Evolutionary conservation across 257 asterid species (phyloP).

Genomic region (Apocynum venetum): DNA sequence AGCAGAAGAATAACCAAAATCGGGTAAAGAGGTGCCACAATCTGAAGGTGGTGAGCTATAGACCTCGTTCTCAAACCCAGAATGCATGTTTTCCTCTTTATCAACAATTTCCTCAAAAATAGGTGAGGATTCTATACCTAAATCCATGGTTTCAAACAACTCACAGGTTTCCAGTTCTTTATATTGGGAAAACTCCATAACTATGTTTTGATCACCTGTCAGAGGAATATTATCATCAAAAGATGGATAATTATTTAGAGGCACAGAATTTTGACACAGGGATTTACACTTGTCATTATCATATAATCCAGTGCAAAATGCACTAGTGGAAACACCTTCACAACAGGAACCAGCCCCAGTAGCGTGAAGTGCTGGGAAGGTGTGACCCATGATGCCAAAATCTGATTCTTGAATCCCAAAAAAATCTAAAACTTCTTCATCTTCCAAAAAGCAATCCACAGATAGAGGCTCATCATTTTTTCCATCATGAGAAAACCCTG

Average conservation of each 20-base stretch:
- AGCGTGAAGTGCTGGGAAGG: slow-evolving; percentile 26
- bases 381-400: slow-evolving; percentile 11
- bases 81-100: slow-evolving; percentile 24
- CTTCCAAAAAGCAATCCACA: slow-evolving; percentile 25
- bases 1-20: slow-evolving; percentile 35
- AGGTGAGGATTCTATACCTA: slow-evolving; percentile 17
- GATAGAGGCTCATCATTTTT: slow-evolving; percentile 27
- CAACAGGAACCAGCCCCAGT: slow-evolving; percentile 24
- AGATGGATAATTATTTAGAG: slow-evolving; percentile 21
- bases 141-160: slow-evolving; percentile 33
- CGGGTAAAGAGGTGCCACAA: slow-evolving; percentile 31
- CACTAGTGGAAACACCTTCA: slow-evolving; percentile 18
- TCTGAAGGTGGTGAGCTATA: slow-evolving; percentile 15
- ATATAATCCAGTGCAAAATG: slow-evolving; percentile 26
- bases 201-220: slow-evolving; percentile 15
- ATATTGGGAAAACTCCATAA: slow-evolving; percentile 22
- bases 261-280: slow-evolving; percentile 15
- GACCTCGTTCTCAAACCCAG: slow-evolving; percentile 31
- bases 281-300: slow-evolving; percentile 21
- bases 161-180: slow-evolving; percentile 26
- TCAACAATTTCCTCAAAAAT: slow-evolving; percentile 14
- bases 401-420: slow-evolving; percentile 39
- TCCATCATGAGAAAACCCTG: slow-evolving; percentile 23
- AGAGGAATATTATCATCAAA: slow-evolving; percentile 25
- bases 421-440: slow-evolving; percentile 27